A percentile compares a stretch with the other conserved stretches of the same genome.
Conservation (phyloP, 1,139 yeast genomes). For the Yamadazyma dushanensis region DNA sequence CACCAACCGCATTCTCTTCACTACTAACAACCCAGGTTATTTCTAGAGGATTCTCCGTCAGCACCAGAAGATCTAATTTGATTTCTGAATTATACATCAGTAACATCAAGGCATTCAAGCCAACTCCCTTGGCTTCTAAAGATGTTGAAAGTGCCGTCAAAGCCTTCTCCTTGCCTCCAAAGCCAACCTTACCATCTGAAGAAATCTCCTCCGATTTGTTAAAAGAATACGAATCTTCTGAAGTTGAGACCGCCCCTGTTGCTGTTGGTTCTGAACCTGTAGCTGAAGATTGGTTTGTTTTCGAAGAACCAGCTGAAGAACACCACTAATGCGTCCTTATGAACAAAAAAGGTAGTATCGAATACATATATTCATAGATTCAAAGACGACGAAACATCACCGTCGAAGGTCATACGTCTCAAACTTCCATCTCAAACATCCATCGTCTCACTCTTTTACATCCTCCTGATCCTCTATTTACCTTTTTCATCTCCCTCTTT, state of each 20-base stretch:
- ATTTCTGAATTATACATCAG: slow-evolving; percentile 83
- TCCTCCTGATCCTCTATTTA: slow-evolving; percentile 1
- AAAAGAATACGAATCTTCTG: slow-evolving; percentile 68
- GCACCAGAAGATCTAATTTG: slow-evolving; percentile 57
- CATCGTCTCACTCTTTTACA: too few species aligned
- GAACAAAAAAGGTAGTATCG: too few species aligned
- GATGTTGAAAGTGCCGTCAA: slow-evolving; percentile 80
- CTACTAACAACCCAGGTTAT: slow-evolving; percentile 28
- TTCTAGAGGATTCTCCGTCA: slow-evolving; percentile 47
- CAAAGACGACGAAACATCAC: too few species aligned
- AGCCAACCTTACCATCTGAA: slow-evolving; percentile 70
- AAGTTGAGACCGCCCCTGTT: slow-evolving; percentile 61
- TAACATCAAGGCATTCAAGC: slow-evolving; percentile 87
- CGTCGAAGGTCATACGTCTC: too few species aligned
- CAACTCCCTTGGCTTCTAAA: slow-evolving; percentile 68
- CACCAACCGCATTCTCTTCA: too few species aligned
- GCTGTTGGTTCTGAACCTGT: slow-evolving; percentile 46
- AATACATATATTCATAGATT: slow-evolving; percentile 3
- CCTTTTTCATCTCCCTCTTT: background rate
- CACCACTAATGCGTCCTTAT: too few species aligned
- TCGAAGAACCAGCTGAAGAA: slow-evolving; percentile 68
- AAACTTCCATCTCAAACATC: too few species aligned
- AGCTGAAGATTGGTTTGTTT: slow-evolving; percentile 80
- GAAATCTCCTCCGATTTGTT: slow-evolving; percentile 78
- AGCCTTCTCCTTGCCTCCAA: slow-evolving; percentile 75